phyloP scores from a whole-genome alignment of 1,139 yeast species.

The Candida frijolesensis region DNA sequence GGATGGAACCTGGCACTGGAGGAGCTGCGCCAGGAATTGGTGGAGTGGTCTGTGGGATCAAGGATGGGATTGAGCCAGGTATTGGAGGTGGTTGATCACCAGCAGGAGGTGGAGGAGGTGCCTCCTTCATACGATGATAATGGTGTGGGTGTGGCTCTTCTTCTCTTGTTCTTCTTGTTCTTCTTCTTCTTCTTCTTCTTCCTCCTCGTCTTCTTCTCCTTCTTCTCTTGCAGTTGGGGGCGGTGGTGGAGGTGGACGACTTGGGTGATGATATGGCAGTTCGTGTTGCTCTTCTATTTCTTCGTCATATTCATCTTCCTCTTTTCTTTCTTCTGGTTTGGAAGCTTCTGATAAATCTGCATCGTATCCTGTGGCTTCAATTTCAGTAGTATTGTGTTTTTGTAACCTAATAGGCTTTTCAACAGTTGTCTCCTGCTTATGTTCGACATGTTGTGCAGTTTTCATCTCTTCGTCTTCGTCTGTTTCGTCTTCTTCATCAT shows the following conservation, averaged over 20 bases:
- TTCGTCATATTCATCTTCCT: slow-evolving; percentile 16
- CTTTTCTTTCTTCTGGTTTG: slow-evolving; percentile 14
- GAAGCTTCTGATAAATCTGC: slow-evolving; percentile 44
- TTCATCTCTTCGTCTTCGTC: slow-evolving; percentile 21
- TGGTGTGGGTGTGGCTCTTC: slow-evolving; percentile 14
- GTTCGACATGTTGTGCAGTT: too few species aligned
- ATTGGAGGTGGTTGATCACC: slow-evolving; percentile 8
- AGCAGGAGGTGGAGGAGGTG: slow-evolving; percentile 13
- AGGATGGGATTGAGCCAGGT: slow-evolving; percentile 1
- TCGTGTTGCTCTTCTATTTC: not conserved
- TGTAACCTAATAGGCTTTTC: slow-evolving; percentile 14
- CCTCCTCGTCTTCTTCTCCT: not conserved
- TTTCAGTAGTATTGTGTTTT: slow-evolving; percentile 22
- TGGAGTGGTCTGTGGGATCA: not conserved
- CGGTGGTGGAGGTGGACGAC: slow-evolving; percentile 19
- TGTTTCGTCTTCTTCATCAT: slow-evolving; percentile 24
- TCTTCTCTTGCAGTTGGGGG: slow-evolving; percentile 1
- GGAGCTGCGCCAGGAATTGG: slow-evolving; percentile 3
- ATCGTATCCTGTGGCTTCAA: slow-evolving; percentile 44
- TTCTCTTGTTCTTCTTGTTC: not conserved
- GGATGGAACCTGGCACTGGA: slow-evolving; percentile 11
- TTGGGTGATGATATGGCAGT: slow-evolving; percentile 12
- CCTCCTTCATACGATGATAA: slow-evolving; percentile 17
- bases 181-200: not conserved
- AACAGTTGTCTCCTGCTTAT: slow-evolving; percentile 5